A percentile compares a stretch with the other conserved stretches of the same genome.
Conservation (phyloP, 371 early-diverging fungal species). For the Gilbertella persicaria region DNA sequence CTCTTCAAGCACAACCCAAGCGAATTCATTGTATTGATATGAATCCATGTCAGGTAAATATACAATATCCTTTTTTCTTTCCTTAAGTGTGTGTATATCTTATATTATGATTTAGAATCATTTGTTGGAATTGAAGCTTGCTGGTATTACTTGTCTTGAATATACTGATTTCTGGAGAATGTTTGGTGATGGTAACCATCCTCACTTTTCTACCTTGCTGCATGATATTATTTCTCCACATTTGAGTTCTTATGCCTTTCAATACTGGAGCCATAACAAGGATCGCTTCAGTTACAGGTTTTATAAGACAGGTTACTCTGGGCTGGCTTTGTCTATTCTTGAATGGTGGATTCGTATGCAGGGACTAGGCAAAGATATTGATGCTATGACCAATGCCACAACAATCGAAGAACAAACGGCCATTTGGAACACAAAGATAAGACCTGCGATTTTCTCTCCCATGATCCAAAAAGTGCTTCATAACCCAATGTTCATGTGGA, state of each 20-base stretch:
- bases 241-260: constrained; percentile 74
- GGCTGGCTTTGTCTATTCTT: constrained; percentile 72
- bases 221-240: constrained; percentile 72
- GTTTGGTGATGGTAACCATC: constrained; percentile 77
- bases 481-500: constrained; percentile 86
- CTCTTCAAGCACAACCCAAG: constrained; percentile 65
- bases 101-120: constrained; percentile 57
- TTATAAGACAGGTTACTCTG: constrained; percentile 86
- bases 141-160: constrained; percentile 60
- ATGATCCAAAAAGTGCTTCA: constrained; percentile 66
- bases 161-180: constrained; percentile 78
- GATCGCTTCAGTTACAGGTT: constrained; percentile 64
- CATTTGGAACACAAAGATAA: constrained; percentile 68
- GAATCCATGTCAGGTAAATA: constrained; percentile 81
- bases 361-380: constrained; percentile 60
- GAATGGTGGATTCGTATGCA: constrained; percentile 64
- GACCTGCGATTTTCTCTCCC: constrained; percentile 65
- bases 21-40: constrained; percentile 84
- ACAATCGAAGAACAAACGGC: constrained; percentile 63
- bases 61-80: not conserved
- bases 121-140: constrained; percentile 81
- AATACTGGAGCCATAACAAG: constrained; percentile 76
- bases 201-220: constrained; percentile 62
- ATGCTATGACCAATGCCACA: constrained; percentile 57
- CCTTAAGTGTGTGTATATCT: not conserved